Base-by-base conservation (phyloP, 495 filamentous ascomycete species). In the Penicillium pancosmium region DNA sequence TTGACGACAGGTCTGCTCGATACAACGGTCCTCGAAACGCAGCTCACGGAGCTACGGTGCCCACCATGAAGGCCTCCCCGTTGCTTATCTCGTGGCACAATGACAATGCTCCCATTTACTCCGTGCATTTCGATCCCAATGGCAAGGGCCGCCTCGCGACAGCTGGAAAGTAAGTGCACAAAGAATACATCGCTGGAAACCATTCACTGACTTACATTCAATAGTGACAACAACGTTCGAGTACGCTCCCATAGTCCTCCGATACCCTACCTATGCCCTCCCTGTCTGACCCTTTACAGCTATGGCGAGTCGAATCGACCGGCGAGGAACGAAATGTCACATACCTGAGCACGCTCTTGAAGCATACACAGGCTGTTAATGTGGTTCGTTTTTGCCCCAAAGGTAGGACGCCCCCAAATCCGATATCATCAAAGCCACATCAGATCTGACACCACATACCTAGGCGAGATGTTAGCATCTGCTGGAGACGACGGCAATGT, bases 401-500 rank as follows among this genome's bases (percentile, higher is more conserved):
- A 81, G 94, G 92, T 94, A 77, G 47, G 52, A 33, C 41, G 19
- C 5, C 36, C 36, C 36, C 12, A 38, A 38, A 38, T 38, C 12
- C 36, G 15, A 33, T 57, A 16, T 48, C 27, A 50, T 35, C n/a
- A 47, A 18, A 52, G 62, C 49, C 13, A 38, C 55, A 16, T 6
- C 16, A 16, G 60, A 62, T 63, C 71, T 75, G 52, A 76, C 63
- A 55, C 41, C 36, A 31, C 67, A 50, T 60, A 31, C 27, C 27
- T 9, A 96, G 92, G 93, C 57, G 93, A 98, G 73, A 86, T 93
- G 70, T 85, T 98, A 59, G 94, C 91, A 61, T 95, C 91, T 56
- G 94, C 94, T 19, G 93, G 94, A 52, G 94, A 99, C 67, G 94
- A 99, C 70, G 95, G 94, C 33, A 98, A 97, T 71, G 90, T 97